These are phyloP conservation scores for Dalbergia cultrata DNA, from an alignment of 306 rosid species.

Conservation along the genomic window DNA sequence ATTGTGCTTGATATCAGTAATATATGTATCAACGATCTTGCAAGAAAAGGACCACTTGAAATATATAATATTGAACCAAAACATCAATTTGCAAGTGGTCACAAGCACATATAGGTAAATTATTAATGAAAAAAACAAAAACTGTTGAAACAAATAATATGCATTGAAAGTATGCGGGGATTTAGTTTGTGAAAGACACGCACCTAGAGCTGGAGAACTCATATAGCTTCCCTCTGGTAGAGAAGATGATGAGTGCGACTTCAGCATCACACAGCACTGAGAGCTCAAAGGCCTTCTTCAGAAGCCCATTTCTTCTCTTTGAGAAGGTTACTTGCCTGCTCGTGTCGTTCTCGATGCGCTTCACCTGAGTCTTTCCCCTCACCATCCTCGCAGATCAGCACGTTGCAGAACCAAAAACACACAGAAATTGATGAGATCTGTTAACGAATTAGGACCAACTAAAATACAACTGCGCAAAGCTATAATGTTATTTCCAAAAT, in stretches of 20 bases:
- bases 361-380: slow-evolving; percentile 94
- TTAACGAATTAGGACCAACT: background rate
- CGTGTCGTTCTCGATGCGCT: slow-evolving; percentile 86
- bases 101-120: too few species aligned
- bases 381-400: slow-evolving; percentile 62
- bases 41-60: background rate
- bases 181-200: background rate
- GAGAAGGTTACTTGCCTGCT: slow-evolving; percentile 96
- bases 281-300: slow-evolving; percentile 91
- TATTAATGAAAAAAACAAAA: too few species aligned
- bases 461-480: background rate
- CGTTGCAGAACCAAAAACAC: background rate
- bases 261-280: slow-evolving; percentile 98
- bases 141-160: too few species aligned
- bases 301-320: slow-evolving; percentile 84
- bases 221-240: slow-evolving; percentile 87
- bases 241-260: slow-evolving; percentile 87
- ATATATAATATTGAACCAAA: background rate
- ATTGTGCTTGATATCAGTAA: background rate
- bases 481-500: slow-evolving; percentile 38
- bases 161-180: too few species aligned
- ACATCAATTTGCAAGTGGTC: background rate
- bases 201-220: slow-evolving; percentile 90
- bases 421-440: slow-evolving; percentile 35
- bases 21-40: background rate